phyloP scores from a whole-genome alignment of 1,284 basidiomycete genomes.

The Ganoderma sinense region DNA sequence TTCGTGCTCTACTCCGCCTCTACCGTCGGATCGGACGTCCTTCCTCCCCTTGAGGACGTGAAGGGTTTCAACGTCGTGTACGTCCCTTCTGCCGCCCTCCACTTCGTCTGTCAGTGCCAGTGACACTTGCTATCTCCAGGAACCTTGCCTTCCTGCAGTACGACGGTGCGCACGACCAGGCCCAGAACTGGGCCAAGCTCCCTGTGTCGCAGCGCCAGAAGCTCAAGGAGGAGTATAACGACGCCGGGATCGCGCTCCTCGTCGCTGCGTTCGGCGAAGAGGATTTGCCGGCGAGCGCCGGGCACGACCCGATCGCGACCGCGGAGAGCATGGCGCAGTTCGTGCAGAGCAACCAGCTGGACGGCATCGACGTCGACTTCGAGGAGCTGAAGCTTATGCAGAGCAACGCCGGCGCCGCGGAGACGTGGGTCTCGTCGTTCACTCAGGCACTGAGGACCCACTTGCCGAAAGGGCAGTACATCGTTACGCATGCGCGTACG shows the following conservation, averaged over 20 bases:
- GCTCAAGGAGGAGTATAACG: slow-evolving; percentile 49
- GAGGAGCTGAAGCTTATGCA: slow-evolving; percentile 41
- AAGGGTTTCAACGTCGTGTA: slow-evolving; percentile 58
- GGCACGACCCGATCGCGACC: slow-evolving; percentile 47
- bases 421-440: slow-evolving; percentile 47
- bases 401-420: slow-evolving; percentile 14
- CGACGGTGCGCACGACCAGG: slow-evolving; percentile 52
- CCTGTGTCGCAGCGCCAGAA: slow-evolving; percentile 39
- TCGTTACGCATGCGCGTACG: slow-evolving; percentile 45
- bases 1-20: slow-evolving; percentile 27
- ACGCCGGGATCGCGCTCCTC: slow-evolving; percentile 54
- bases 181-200: slow-evolving; percentile 47
- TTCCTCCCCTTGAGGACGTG: slow-evolving; percentile 19
- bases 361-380: slow-evolving; percentile 67
- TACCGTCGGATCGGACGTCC: slow-evolving; percentile 9
- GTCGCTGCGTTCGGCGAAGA: slow-evolving; percentile 59
- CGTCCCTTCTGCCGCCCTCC: slow-evolving; percentile 18
- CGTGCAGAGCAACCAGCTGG: slow-evolving; percentile 42
- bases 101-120: background rate
- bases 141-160: slow-evolving; percentile 49
- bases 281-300: slow-evolving; percentile 54
- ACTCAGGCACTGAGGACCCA: slow-evolving; percentile 17
- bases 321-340: slow-evolving; percentile 57
- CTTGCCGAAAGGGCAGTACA: slow-evolving; percentile 42
- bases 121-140: background rate